Percentiles rank a stretch among this genome's conserved stretches.
These are phyloP conservation scores for Mariannaea elegans DNA, from an alignment of 2,329 filamentous ascomycete species.

Conservation along the genomic window DNA sequence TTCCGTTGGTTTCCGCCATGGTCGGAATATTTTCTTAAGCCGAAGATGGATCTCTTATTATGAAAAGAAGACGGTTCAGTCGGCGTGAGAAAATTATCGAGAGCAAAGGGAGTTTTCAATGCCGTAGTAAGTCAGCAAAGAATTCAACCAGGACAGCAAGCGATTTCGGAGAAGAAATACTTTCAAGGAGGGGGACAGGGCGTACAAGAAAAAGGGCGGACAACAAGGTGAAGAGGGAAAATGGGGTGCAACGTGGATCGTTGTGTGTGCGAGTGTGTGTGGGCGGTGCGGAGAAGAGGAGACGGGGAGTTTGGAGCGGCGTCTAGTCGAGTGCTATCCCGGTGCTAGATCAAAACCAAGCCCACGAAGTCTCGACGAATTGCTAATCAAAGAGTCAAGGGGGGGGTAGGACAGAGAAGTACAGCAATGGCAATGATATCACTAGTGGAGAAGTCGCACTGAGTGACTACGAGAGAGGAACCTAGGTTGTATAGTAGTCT, in stretches of 20 bases:
- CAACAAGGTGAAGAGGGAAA: slow-evolving; percentile 14
- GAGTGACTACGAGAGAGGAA: slow-evolving; percentile 9
- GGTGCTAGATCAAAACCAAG: not conserved
- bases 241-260: slow-evolving; percentile 6
- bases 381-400: slow-evolving; percentile 6
- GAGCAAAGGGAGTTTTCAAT: not conserved
- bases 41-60: not conserved
- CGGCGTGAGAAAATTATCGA: not conserved
- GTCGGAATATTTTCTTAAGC: slow-evolving; percentile 5
- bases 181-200: not conserved
- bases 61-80: not conserved
- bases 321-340: slow-evolving; percentile 2
- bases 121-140: not conserved
- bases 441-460: not conserved
- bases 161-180: slow-evolving; percentile 24
- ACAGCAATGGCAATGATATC: not conserved
- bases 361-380: not conserved
- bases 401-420: not conserved
- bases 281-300: slow-evolving; percentile 12
- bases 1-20: slow-evolving; percentile 37
- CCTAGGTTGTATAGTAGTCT: not conserved
- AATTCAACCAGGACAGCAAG: not conserved
- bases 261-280: not conserved
- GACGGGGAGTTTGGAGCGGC: slow-evolving; percentile 18
- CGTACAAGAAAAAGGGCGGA: not conserved